Percentiles rank a stretch among this genome's conserved stretches.
Conservation (phyloP, 2,329 filamentous ascomycete genomes). For the Fusarium tupiense region DNA sequence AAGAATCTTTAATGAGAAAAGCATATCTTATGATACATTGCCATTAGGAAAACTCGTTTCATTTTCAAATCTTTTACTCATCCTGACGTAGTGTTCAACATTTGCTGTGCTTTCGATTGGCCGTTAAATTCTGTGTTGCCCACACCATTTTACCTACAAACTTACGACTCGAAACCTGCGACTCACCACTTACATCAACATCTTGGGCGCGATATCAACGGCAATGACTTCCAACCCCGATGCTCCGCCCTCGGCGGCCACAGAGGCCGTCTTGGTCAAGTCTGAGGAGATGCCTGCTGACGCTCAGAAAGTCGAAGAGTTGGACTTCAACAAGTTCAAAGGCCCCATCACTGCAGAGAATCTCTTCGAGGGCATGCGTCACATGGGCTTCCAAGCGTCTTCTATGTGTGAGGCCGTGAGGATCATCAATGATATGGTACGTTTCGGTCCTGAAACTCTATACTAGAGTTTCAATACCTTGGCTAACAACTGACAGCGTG, state of each 20-base stretch:
- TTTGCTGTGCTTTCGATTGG: background rate
- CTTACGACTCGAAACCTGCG: conserved; percentile 1
- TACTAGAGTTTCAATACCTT: background rate
- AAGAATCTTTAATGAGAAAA: background rate
- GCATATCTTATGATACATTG: background rate
- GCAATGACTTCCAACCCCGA: conserved; percentile 48
- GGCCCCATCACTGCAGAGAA: conserved; percentile 86
- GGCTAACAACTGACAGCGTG: conserved; percentile 59
- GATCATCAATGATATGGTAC: conserved; percentile 95
- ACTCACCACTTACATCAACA: conserved; percentile 5
- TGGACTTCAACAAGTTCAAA: conserved; percentile 89
- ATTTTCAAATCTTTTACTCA: background rate
- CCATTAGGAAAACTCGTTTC: background rate
- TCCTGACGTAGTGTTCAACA: background rate
- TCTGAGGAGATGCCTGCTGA: conserved; percentile 84
- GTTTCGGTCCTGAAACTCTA: conserved; percentile 3
- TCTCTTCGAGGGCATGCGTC: conserved; percentile 80
- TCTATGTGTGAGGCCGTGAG: conserved; percentile 86
- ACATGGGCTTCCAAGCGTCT: conserved; percentile 80
- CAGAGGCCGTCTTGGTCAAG: conserved; percentile 83
- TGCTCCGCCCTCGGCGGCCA: conserved; percentile 69
- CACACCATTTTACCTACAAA: conserved; percentile 1
- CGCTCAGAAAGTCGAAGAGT: conserved; percentile 84
- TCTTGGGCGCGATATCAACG: background rate
- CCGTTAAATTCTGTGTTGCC: conserved; percentile 2